These are phyloP conservation scores for Parsonsia alboflavescens DNA, from an alignment of 257 asterid genomes.

Conservation along the genomic window DNA sequence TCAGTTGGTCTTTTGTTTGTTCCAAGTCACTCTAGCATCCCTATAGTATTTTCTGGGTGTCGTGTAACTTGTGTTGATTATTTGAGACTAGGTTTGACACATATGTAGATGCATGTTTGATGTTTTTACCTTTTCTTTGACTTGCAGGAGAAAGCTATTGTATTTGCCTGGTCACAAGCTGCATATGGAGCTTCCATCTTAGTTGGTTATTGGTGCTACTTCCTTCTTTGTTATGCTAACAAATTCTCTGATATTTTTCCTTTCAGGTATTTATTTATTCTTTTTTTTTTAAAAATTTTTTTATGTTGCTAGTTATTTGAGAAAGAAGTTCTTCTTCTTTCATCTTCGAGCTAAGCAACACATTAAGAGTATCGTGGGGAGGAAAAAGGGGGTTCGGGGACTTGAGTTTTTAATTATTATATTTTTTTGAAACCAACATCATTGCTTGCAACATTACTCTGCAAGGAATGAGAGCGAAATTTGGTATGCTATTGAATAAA, in stretches of 20 bases:
- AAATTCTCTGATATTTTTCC: slow-evolving; percentile 61
- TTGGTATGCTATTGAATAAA: neutral
- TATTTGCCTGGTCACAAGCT: slow-evolving; percentile 80
- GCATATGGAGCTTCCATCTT: slow-evolving; percentile 75
- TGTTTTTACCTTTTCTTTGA: slow-evolving; percentile 21
- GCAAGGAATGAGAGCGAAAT: neutral
- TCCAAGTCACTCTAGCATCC: neutral
- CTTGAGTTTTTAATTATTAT: neutral
- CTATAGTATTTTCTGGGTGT: neutral
- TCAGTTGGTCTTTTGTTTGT: neutral
- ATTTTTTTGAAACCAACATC: neutral
- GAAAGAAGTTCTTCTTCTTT: neutral
- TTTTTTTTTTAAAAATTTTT: too few relatives aligned
- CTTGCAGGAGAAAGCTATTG: slow-evolving; percentile 77
- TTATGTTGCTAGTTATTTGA: neutral
- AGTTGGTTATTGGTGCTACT: slow-evolving; percentile 90
- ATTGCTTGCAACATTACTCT: too few relatives aligned
- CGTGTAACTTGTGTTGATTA: neutral
- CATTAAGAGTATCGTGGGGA: neutral
- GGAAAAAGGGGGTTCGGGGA: neutral
- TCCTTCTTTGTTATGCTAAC: slow-evolving; percentile 46
- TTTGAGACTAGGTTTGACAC: neutral
- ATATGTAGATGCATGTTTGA: slow-evolving; percentile 13
- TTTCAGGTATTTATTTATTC: slow-evolving; percentile 49
- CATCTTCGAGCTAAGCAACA: neutral